Evolutionary conservation across 2,329 filamentous ascomycete species (phyloP), one percentile per base, ranked within the genome.

Genomic region (Ophiocordyceps camponoti-leonardi): DNA sequence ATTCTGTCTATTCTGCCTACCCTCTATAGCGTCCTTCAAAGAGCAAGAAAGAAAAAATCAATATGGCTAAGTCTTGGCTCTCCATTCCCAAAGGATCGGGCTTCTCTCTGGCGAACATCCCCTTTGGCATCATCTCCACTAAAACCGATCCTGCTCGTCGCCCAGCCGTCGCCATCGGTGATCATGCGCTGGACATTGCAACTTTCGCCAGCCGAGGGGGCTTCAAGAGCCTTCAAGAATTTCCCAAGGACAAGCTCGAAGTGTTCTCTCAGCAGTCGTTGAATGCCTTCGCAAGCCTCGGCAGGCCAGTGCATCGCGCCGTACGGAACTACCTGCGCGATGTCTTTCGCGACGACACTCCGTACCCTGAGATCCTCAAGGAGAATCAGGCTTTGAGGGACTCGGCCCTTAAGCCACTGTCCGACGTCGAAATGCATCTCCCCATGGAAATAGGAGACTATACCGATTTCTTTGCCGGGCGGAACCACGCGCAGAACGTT

Each of bases 391-490:
- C 49, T 1, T 56, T 67, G 0, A 56, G 53, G 41, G 46, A 56
- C 12, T 37, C 48, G 1, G 59, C 57, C 7, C 45, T 64, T n/a
- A 14, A 65, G 4, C 53, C 53, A 3, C 46, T 55, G 2, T 44
- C 59, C 22, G 70, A 73, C 4, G 73, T 81, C n/a, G 72, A 67
- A 48, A 81, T 73, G 54, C 83, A 88, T 51, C 54, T 90, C 1
- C 85, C 85, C 1, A 75, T 92, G 68, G 67, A 73, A 33, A 86
- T 90, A 53, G 82, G 83, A 23, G 85, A 90, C 57, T 90, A 90
- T 58, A 86, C 84, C 1, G 85, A 92, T 57, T 92, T 92, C 64
- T 92, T 85, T 56, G 85, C 81, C 11, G 83, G 85, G 41, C 65
- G 80, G 53, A 81, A 88, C 56, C 85, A 92, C 61, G 85, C 85